phyloP scores from a whole-genome alignment of 306 rosid species.

The Quercus gilva region DNA sequence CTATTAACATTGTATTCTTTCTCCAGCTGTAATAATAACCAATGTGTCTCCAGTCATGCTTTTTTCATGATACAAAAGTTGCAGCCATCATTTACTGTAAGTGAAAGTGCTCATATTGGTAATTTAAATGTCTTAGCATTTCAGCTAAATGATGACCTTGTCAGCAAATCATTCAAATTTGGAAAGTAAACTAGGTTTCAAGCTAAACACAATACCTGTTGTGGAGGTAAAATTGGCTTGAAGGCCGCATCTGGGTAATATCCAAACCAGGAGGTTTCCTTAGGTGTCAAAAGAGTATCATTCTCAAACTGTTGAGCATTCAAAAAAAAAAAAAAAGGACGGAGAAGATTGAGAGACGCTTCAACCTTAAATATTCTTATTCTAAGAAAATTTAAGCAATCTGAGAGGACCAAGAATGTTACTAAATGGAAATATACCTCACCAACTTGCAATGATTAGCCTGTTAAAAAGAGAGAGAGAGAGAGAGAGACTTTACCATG shows the following conservation, averaged over 20 bases:
- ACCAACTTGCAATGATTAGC: neutral
- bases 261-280: conserved; percentile 93
- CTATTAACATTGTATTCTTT: neutral
- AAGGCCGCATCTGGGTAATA: conserved; percentile 75
- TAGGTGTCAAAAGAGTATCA: conserved; percentile 70
- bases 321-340: neutral
- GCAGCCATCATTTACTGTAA: neutral
- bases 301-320: conserved; percentile 57
- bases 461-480: neutral
- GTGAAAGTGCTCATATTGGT: neutral
- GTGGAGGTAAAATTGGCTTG: conserved; percentile 56
- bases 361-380: too few relatives aligned
- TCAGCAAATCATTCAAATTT: neutral
- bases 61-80: neutral
- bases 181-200: neutral
- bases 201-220: conserved; percentile 40
- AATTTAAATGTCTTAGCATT: neutral
- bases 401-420: neutral
- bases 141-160: neutral
- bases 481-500: conserved; percentile 49
- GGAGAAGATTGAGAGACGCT: neutral
- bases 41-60: neutral
- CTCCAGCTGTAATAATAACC: neutral
- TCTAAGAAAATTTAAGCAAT: conserved; percentile 17
- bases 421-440: neutral